Evolutionary conservation across 2,329 filamentous ascomycete species (phyloP).

Genomic region (Penicillium sp.): DNA sequence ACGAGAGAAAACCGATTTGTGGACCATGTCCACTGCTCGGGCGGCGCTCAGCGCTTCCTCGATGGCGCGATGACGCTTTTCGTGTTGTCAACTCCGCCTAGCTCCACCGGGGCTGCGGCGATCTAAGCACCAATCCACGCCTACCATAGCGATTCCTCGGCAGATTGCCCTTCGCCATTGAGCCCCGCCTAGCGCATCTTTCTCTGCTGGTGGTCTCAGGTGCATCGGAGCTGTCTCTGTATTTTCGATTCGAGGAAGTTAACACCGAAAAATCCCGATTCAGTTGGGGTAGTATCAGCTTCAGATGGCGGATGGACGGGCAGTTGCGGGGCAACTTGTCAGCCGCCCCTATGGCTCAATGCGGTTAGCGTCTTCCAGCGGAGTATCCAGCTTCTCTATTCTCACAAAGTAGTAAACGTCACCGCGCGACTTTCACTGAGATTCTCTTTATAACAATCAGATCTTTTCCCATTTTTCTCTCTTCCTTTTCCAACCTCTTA

Average conservation of each 20-base stretch:
- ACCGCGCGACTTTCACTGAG: constrained; percentile 29
- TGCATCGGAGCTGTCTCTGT: too few relatives aligned
- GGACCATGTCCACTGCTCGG: too few relatives aligned
- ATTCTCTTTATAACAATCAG: constrained; percentile 11
- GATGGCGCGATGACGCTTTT: constrained; percentile 13
- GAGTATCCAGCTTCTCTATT: constrained; percentile 13
- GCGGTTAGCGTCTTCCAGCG: constrained; percentile 15
- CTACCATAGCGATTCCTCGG: constrained; percentile 1
- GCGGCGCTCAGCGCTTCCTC: neutral
- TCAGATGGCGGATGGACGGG: neutral
- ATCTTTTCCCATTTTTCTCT: constrained; percentile 4
- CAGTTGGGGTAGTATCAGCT: constrained; percentile 5
- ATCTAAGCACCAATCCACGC: constrained; percentile 2
- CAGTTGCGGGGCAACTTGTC: constrained; percentile 12
- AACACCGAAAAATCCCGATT: too few relatives aligned
- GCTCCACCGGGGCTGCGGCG: constrained; percentile 13
- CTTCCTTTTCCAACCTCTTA: constrained; percentile 3
- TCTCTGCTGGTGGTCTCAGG: too few relatives aligned
- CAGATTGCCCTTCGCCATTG: too few relatives aligned
- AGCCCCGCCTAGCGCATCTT: neutral
- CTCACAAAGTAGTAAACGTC: constrained; percentile 25
- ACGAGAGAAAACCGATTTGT: neutral
- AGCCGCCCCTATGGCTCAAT: constrained; percentile 14
- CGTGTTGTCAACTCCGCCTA: constrained; percentile 8
- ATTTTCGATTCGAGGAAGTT: too few relatives aligned